These are phyloP conservation scores for Colletotrichum brevisporum DNA, from an alignment of 2,329 filamentous ascomycete genomes.

Conservation along the genomic window DNA sequence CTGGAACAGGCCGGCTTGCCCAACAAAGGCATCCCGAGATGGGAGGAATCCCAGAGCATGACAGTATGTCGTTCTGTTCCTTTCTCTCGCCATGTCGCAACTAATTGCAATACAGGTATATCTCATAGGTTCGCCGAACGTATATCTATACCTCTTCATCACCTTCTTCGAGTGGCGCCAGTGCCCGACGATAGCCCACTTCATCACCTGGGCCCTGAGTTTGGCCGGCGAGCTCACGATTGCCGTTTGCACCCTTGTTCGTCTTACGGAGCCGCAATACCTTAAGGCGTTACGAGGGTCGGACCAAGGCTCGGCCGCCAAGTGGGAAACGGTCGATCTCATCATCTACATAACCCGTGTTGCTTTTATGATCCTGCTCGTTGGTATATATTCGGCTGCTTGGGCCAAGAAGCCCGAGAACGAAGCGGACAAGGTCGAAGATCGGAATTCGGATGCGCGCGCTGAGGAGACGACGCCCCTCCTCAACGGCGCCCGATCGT, in stretches of 20 bases:
- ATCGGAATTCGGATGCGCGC: conserved; percentile 48
- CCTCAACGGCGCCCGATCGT: conserved; percentile 60
- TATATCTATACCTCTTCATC: conserved; percentile 88
- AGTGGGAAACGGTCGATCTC: conserved; percentile 77
- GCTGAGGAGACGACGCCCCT: conserved; percentile 75
- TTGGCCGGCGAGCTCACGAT: conserved; percentile 81
- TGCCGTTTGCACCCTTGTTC: conserved; percentile 75
- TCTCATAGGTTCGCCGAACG: conserved; percentile 85
- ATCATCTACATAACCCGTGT: conserved; percentile 78
- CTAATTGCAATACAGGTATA: conserved; percentile 75
- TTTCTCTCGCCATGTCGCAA: conserved; percentile 37
- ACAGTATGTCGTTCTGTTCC: conserved; percentile 14
- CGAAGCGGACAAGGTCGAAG: conserved; percentile 55
- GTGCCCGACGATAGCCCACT: conserved; percentile 84
- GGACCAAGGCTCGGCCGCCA: conserved; percentile 17
- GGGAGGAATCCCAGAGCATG: conserved; percentile 38
- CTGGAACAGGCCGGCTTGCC: conserved; percentile 20
- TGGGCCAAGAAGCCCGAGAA: conserved; percentile 58
- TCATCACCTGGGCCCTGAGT: conserved; percentile 83
- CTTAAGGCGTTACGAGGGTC: conserved; percentile 26
- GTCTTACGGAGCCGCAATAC: conserved; percentile 64
- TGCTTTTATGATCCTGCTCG: conserved; percentile 72
- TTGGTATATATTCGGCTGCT: conserved; percentile 62
- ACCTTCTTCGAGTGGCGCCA: conserved; percentile 87
- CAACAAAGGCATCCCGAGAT: conserved; percentile 8